Evolutionary conservation across 73 alveolate genomes (phyloP), one percentile per base, ranked within the genome.

Genomic region (Tetrahymena thermophila): DNA sequence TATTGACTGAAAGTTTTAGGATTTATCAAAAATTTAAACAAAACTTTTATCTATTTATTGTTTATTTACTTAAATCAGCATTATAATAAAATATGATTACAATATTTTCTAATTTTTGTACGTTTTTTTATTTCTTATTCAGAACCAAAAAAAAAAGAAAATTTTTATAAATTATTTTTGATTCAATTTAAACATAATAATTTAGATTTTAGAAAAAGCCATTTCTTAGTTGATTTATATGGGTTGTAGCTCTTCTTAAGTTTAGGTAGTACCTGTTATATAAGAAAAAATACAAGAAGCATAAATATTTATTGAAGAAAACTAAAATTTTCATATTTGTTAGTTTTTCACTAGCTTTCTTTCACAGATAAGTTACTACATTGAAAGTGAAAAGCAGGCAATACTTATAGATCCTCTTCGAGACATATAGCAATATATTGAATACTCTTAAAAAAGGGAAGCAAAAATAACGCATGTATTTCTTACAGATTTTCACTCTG

Each of bases 401-500:
- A 93, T 93, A 2, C 25, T 96, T 17, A 96, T 96, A 35, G 97
- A 96, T 38, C 97, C 97, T 37, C 34, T 94, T 34, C 58, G 97
- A 94, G 97, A 96, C 40, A 56, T 37, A n/a, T 95, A 84, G 35
- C 42, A 37, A 58, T 96, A 96, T 95, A 83, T 96, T 93, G 56
- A 96, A 31, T 40, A 37, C 10, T 44, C 94, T 84, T 56, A 50
- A 71, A 31, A 84, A 38, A 96, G 96, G 44, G 38, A 85, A 5
- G 34, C 95, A 37, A 50, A 71, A 25, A 40, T 96, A 17, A 94
- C 94, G 21, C 94, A 96, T 94, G 93, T 96, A 19, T 37, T 96
- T 4, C 95, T 94, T 34, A 96, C 97, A 21, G 97, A 96, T 35
- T 40, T 96, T 16, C 97, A 96, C 56, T 96, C 97, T 43, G 97